These are phyloP conservation scores for Botryococcus braunii DNA, from an alignment of 163 green algal genomes.

Conservation along the genomic window DNA sequence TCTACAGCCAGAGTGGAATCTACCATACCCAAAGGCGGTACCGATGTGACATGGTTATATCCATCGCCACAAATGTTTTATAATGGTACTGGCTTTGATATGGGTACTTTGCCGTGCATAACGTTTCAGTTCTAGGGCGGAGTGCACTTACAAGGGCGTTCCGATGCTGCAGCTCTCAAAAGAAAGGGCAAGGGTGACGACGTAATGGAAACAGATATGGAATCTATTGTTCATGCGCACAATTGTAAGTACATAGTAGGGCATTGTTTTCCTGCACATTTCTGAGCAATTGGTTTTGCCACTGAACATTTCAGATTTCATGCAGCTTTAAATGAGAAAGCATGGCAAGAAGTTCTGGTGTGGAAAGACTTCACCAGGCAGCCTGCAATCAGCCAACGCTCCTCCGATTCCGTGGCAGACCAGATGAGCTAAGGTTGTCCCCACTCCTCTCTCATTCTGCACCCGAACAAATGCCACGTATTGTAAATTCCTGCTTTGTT, in stretches of 20 bases:
- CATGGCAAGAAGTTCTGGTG: slow-evolving; percentile 49
- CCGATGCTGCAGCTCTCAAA: slow-evolving; percentile 55
- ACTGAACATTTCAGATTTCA: too few species aligned
- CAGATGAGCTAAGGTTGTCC: slow-evolving; percentile 72
- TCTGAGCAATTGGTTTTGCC: too few species aligned
- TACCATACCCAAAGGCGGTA: slow-evolving; percentile 90
- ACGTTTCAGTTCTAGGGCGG: too few species aligned
- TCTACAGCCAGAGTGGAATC: slow-evolving; percentile 59
- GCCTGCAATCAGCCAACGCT: slow-evolving; percentile 66
- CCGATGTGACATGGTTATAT: slow-evolving; percentile 77
- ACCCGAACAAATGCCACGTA: too few species aligned
- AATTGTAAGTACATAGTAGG: too few species aligned
- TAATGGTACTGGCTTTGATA: slow-evolving; percentile 59
- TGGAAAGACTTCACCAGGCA: slow-evolving; percentile 49
- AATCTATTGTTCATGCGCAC: slow-evolving; percentile 78
- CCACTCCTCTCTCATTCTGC: too few species aligned
- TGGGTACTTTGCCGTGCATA: neutral
- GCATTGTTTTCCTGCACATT: too few species aligned
- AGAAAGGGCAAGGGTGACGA: slow-evolving; percentile 91
- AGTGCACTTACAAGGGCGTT: too few species aligned
- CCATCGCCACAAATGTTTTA: slow-evolving; percentile 97
- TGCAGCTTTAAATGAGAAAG: slow-evolving; percentile 54
- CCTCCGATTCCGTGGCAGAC: slow-evolving; percentile 76
- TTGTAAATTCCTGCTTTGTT: too few species aligned
- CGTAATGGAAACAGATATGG: slow-evolving; percentile 86